Evolutionary conservation across 345 rosid genomes (phyloP), one percentile per base, ranked within the genome.

Genomic region (Populus nigra): DNA sequence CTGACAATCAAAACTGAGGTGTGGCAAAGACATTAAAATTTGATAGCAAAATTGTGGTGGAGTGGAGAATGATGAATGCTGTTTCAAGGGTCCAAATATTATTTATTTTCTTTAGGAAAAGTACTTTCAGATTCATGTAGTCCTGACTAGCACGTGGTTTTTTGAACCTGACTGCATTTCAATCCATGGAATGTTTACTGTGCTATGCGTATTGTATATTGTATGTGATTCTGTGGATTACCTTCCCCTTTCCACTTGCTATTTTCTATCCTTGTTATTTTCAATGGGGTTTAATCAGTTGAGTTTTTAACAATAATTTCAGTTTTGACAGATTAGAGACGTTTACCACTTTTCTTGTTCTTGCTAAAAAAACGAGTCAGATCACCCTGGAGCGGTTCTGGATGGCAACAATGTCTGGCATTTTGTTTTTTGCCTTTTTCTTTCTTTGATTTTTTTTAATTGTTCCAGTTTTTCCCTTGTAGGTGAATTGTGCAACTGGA

Each of bases 31-130:
- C 38, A 57, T 69, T 49, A 27, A 27, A 53, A 43, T 12, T 25
- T 69, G 62, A 67, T 41, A 61, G 75, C 72, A 49, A 74, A 66
- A 27, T 68, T 55, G 23, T 85, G 35, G 6, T 22, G 59, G 13
- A 38, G 11, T 31, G 16, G 25, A 25, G 38, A 47, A 77, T 61
- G 31, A 39, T 29, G 20, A 27, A 38, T 65, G 29, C n/a, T 7
- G 53, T 73, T 73, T 41, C 17, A 16, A 41, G 66, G 15, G 15
- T 13, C 65, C 29, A 31, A 10, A 5, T 17, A 71, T 71, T 71
- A 71, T 29, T 71, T 49, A 22, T 36, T 67, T 67, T 9, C 65
- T 59, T 13, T 4, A 23, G 29, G 65, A 59, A 59, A 59, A 25
- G 5, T 22, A 10, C 23, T 18, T 33, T 36, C 17, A 22, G 27